These are phyloP conservation scores for Cicer yamashitae DNA, from an alignment of 306 rosid species.

Conservation along the genomic window DNA sequence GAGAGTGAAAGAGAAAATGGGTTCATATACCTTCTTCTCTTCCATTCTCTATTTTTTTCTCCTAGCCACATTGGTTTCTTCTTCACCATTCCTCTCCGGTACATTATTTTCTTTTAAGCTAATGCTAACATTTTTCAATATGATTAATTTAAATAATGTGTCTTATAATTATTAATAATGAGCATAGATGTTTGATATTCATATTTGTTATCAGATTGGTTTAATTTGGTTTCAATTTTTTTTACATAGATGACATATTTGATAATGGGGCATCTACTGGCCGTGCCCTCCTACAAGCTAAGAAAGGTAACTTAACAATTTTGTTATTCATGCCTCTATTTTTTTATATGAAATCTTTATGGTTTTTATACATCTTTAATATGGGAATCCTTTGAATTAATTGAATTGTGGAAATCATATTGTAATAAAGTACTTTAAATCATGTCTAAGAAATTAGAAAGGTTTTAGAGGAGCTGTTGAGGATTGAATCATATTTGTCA, in stretches of 20 bases:
- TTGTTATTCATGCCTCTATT: background rate
- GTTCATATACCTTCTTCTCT: constrained; percentile 52
- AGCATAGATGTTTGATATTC: background rate
- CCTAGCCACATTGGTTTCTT: constrained; percentile 52
- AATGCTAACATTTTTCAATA: constrained; percentile 1
- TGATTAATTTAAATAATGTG: background rate
- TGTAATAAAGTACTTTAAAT: background rate
- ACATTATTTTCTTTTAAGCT: background rate
- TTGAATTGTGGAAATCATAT: background rate
- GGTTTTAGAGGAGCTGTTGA: too few species aligned
- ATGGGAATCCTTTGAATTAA: background rate
- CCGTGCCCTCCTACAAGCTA: constrained; percentile 83
- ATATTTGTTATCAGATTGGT: background rate
- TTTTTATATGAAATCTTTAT: background rate
- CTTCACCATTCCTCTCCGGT: constrained; percentile 68
- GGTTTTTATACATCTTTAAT: background rate
- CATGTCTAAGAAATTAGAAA: too few species aligned
- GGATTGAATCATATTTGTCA: too few species aligned
- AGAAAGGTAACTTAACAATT: constrained; percentile 55
- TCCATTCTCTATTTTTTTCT: constrained; percentile 53
- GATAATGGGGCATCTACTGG: constrained; percentile 45
- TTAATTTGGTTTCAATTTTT: background rate
- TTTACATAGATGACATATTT: constrained; percentile 60
- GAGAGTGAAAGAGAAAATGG: constrained; percentile 65
- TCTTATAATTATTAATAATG: background rate